These are phyloP conservation scores for Collybia sordida DNA, from an alignment of 768 basidiomycete genomes.

Conservation along the genomic window DNA sequence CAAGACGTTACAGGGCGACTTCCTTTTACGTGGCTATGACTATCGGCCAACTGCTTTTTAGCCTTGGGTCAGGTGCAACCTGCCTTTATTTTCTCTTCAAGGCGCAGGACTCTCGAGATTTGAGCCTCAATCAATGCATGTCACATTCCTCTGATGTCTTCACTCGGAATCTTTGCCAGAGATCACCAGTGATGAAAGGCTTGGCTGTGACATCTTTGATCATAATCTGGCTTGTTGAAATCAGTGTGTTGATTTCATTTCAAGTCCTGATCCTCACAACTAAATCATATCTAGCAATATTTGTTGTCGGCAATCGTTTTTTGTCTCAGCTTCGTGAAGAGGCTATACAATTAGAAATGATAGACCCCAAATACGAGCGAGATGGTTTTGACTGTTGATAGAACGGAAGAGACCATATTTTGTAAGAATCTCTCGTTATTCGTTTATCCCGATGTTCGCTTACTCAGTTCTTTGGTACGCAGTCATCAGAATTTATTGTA, in stretches of 20 bases:
- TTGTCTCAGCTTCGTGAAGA: conserved; percentile 12
- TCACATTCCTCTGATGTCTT: conserved; percentile 9
- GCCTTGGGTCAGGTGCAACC: conserved; percentile 24
- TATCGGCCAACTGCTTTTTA: conserved; percentile 26
- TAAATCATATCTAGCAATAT: conserved; percentile 2
- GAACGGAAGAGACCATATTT: not conserved
- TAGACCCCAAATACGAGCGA: conserved; percentile 13
- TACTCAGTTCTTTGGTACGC: no score
- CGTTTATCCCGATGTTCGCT: no score
- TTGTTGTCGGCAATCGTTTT: conserved; percentile 11
- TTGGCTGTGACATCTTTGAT: conserved; percentile 10
- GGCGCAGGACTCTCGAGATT: conserved; percentile 7
- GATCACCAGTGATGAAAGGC: conserved; percentile 10
- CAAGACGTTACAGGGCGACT: conserved; percentile 4
- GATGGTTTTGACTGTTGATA: conserved; percentile 8
- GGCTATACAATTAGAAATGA: conserved; percentile 2
- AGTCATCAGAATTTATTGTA: not conserved
- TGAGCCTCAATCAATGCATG: conserved; percentile 5
- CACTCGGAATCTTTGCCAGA: conserved; percentile 12
- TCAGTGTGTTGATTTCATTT: conserved; percentile 7
- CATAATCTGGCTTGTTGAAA: conserved; percentile 15
- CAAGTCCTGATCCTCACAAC: not conserved
- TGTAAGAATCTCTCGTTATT: no score
- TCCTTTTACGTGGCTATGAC: conserved; percentile 19
- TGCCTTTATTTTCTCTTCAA: conserved; percentile 27